Evolutionary conservation across 192 early-diverging fungal genomes (phyloP).

Genomic region (Gryganskiella cystojenkinii): DNA sequence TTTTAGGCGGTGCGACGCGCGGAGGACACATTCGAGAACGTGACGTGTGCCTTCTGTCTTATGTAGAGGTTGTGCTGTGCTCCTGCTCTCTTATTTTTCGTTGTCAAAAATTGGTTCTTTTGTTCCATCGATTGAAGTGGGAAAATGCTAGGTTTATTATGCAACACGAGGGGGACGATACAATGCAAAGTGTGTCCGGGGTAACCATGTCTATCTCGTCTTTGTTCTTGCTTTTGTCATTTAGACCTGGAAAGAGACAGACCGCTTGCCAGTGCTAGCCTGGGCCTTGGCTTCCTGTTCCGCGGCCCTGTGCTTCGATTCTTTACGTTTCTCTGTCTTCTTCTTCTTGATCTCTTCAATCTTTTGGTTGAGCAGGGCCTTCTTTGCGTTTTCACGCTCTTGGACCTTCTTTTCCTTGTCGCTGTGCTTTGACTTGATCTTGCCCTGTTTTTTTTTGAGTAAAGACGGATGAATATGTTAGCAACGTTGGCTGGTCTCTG

Average conservation of each 20-base stretch:
- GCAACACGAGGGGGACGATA: too few species aligned
- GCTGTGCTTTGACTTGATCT: slow-evolving; percentile 45
- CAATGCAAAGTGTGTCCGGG: too few species aligned
- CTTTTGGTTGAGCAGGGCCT: slow-evolving; percentile 36
- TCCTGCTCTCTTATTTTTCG: too few species aligned
- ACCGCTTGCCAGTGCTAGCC: slow-evolving; percentile 6
- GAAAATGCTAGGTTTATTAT: too few species aligned
- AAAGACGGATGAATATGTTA: neutral
- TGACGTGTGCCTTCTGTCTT: too few species aligned
- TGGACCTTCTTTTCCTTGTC: slow-evolving; percentile 34
- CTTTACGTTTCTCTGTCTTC: slow-evolving; percentile 50
- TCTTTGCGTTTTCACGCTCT: slow-evolving; percentile 41
- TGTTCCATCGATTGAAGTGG: neutral
- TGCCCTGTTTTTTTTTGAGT: slow-evolving; percentile 13
- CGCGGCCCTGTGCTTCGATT: slow-evolving; percentile 30
- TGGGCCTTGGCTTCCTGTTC: slow-evolving; percentile 21
- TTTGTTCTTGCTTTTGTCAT: neutral
- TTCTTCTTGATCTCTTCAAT: slow-evolving; percentile 48
- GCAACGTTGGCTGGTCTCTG: neutral
- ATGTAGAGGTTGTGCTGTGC: too few species aligned
- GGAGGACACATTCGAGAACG: neutral
- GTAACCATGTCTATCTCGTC: too few species aligned
- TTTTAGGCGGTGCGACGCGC: too few species aligned
- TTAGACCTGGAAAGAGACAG: slow-evolving; percentile 32
- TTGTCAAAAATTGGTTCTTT: too few species aligned